Evolutionary conservation across 257 asterid genomes (phyloP).

Genomic region (Gentiana dahurica): DNA sequence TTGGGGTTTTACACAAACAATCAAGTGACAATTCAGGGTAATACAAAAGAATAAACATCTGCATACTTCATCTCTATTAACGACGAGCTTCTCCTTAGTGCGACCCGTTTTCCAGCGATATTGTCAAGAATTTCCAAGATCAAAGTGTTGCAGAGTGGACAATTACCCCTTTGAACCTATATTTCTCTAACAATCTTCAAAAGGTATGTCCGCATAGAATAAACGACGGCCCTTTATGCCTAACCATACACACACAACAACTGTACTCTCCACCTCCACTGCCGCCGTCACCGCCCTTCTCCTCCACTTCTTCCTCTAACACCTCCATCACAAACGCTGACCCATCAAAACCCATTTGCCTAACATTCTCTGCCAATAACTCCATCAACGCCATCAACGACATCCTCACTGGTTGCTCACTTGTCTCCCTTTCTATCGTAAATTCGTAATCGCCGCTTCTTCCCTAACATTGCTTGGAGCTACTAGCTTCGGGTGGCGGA

Average conservation of each 20-base stretch:
- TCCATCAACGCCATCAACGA: constrained; percentile 52
- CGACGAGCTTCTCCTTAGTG: too few species aligned
- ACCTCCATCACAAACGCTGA: constrained; percentile 30
- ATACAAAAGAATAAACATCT: too few species aligned
- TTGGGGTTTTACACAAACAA: too few species aligned
- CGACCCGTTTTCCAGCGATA: too few species aligned
- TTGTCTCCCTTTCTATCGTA: neutral
- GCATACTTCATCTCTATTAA: too few species aligned
- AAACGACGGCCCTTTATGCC: neutral
- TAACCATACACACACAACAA: neutral
- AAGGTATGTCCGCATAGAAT: neutral
- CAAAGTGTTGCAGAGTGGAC: constrained; percentile 87
- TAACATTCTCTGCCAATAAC: constrained; percentile 56
- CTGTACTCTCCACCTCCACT: neutral
- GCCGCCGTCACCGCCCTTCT: neutral
- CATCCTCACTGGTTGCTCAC: constrained; percentile 10
- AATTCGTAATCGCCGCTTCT: too few species aligned
- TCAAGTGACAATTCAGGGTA: too few species aligned
- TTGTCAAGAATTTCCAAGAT: constrained; percentile 77
- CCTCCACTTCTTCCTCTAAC: neutral
- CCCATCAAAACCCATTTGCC: constrained; percentile 38
- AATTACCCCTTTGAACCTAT: constrained; percentile 65
- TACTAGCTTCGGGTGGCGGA: too few species aligned
- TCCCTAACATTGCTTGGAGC: too few species aligned
- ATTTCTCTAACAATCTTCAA: constrained; percentile 35